Base-by-base conservation (phyloP, 129 eudicot genomes). In the Escallonia herrerae region DNA sequence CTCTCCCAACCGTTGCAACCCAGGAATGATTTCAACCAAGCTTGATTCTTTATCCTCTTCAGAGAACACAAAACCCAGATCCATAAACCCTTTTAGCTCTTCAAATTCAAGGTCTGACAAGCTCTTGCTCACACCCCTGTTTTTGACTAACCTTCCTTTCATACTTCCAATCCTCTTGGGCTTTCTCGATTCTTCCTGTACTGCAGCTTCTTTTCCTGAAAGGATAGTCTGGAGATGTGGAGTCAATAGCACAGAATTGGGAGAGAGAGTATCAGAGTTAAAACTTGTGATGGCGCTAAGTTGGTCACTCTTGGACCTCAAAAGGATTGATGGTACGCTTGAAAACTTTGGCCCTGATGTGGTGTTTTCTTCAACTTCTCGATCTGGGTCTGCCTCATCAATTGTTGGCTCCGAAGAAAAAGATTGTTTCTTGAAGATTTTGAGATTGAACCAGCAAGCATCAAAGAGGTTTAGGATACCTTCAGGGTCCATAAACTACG, bases 21-120 rank as follows among this genome's bases (percentile, higher is more conserved):
- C 91, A 46, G 95, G 97, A 63, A 90, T 66, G 2, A 90, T 90
- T 15, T 74, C 73, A 50, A 69, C 91, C 72, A 86, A 68, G 10
- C 59, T 74, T 66, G 95, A 78, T 64, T 82, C 82, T 58, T 72
- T 83, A 67, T 84, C 91, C 45, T 84, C 82, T 76, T 86, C 93
- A 2, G 85, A 82, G 57, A 90, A 90, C 63, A 75, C 74, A 72
- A 90, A 90, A 0, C 97, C 95, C 68, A 90, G 56, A 75, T 86
- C 91, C 82, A 86, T 90, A 70, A 90, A 90, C 76, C 97, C 95
- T 74, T 86, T 90, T 0, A 90, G 22, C 75, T 90, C 97, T 47
- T 90, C 86, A 63, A 79, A 83, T 22, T 90, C 95, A 60, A 90
- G 91, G 70, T 86, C 88, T 3, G 95, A 83, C 15, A 90, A 72